Conservation (phyloP, 305 asterid genomes). For the Plantago lanceolata region DNA sequence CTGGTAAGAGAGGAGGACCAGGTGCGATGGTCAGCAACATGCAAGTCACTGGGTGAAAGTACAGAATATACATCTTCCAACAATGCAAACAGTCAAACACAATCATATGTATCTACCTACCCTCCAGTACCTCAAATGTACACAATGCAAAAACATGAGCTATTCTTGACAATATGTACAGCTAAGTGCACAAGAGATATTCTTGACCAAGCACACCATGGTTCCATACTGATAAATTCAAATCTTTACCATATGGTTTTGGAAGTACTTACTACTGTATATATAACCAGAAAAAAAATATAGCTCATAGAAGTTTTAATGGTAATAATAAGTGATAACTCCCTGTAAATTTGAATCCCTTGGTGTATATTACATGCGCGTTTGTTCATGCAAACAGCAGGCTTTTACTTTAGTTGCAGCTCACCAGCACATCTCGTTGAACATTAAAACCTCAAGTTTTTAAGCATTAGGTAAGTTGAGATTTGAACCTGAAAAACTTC, state of each 20-base stretch:
- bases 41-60: background rate
- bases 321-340: background rate
- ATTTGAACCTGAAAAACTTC: conserved; percentile 98
- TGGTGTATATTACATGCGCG: background rate
- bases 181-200: background rate
- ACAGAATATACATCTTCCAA: background rate
- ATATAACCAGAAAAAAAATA: too few relatives aligned
- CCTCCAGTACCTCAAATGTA: background rate
- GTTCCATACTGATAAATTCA: background rate
- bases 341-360: background rate
- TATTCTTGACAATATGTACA: too few relatives aligned
- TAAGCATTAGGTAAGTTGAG: conserved; percentile 56
- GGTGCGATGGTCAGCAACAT: too few relatives aligned
- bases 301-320: background rate
- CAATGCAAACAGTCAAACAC: too few relatives aligned
- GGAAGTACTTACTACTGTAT: background rate
- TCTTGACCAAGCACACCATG: background rate
- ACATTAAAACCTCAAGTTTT: conserved; percentile 26
- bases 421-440: conserved; percentile 16
- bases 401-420: conserved; percentile 17
- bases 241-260: conserved; percentile 4
- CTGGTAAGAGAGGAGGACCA: too few relatives aligned
- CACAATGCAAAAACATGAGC: too few relatives aligned
- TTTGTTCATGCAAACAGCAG: background rate
- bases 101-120: too few relatives aligned